Evolutionary conservation across 163 green algal species (phyloP).

Genomic region (Coccomyxa subellipsoidea): DNA sequence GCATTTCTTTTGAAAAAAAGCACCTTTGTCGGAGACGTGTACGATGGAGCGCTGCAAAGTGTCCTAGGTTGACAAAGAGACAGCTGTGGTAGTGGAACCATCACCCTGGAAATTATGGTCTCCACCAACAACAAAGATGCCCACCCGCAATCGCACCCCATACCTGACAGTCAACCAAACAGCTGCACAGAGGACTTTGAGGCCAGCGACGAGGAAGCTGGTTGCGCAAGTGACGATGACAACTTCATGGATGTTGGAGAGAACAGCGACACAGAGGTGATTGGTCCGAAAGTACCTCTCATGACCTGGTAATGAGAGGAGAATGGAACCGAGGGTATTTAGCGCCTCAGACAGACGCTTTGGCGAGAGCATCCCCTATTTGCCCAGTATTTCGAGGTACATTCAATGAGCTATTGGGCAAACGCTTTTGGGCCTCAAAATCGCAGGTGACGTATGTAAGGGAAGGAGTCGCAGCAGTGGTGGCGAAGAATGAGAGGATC

Average conservation of each 20-base stretch:
- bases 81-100: neutral
- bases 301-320: neutral
- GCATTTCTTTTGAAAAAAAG: neutral
- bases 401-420: no score
- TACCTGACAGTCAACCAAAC: neutral
- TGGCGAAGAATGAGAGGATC: slow-evolving; percentile 42
- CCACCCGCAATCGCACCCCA: neutral
- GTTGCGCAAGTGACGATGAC: slow-evolving; percentile 16
- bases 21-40: neutral
- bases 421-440: neutral
- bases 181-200: neutral
- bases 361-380: neutral
- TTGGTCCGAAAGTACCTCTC: neutral
- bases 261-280: slow-evolving; percentile 21
- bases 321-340: neutral
- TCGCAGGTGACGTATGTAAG: slow-evolving; percentile 44
- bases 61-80: neutral
- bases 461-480: slow-evolving; percentile 51
- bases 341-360: neutral
- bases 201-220: neutral
- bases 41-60: neutral
- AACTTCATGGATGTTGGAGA: slow-evolving; percentile 23
- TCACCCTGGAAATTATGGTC: neutral
- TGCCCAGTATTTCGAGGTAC: no score
- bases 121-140: neutral